These are phyloP conservation scores for Crithidia brevicula DNA, from an alignment of 208 protist genomes.

Conservation along the genomic window DNA sequence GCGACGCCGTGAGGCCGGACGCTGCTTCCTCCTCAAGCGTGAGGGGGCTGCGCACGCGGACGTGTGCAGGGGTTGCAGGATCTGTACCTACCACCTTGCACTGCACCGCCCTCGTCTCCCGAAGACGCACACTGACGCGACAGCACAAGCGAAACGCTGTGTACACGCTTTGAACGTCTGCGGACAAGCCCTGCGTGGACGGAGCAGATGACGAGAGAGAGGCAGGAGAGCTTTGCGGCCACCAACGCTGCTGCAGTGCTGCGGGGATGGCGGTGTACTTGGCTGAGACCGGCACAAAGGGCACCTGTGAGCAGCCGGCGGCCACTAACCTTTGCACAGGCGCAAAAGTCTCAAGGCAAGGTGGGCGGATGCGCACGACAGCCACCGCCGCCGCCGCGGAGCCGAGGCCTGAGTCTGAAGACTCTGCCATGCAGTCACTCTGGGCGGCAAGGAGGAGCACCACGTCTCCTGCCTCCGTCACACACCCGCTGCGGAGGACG, in stretches of 20 bases:
- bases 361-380: conserved; percentile 25
- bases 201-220: not conserved
- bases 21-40: not conserved
- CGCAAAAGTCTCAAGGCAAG: conserved; percentile 48
- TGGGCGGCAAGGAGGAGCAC: conserved; percentile 26
- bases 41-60: conserved; percentile 27
- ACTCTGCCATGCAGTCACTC: not conserved
- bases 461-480: conserved; percentile 36
- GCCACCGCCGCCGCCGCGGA: conserved; percentile 3
- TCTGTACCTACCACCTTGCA: conserved; percentile 16
- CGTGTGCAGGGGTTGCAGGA: not conserved
- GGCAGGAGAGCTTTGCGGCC: not conserved
- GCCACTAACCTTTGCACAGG: conserved; percentile 40
- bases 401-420: not conserved
- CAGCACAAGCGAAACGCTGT: conserved; percentile 15
- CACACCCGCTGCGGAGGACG: conserved; percentile 24
- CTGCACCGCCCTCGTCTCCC: conserved; percentile 6
- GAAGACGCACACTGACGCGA: not conserved
- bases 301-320: conserved; percentile 36
- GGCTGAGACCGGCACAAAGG: conserved; percentile 27
- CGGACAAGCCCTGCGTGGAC: not conserved
- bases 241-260: conserved; percentile 22
- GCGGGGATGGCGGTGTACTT: conserved; percentile 27
- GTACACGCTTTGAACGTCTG: not conserved
- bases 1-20: not conserved